These are phyloP conservation scores for Metarhizium humberi DNA, from an alignment of 2,329 filamentous ascomycete genomes.

Conservation along the genomic window DNA sequence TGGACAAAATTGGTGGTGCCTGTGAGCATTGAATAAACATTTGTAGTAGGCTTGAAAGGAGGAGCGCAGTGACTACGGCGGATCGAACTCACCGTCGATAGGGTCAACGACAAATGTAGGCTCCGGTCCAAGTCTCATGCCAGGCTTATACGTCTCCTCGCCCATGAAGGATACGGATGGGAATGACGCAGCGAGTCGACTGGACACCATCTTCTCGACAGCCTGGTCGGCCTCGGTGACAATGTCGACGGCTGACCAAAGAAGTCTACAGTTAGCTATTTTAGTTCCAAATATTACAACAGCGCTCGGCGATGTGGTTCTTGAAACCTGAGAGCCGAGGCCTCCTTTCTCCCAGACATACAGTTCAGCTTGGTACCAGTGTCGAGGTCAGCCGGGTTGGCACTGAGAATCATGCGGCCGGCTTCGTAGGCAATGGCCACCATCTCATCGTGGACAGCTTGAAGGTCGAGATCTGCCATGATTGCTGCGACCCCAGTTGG, in stretches of 20 bases:
- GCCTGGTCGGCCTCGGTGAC: constrained; percentile 60
- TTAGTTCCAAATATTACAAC: neutral
- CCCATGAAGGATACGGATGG: constrained; percentile 58
- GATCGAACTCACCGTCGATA: constrained; percentile 51
- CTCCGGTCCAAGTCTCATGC: constrained; percentile 48
- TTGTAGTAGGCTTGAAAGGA: neutral
- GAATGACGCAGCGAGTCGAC: constrained; percentile 40
- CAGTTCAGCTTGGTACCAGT: constrained; percentile 58
- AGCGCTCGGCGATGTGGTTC: neutral
- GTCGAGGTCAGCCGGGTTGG: constrained; percentile 48
- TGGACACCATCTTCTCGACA: constrained; percentile 53
- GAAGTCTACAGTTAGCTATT: neutral
- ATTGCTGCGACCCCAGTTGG: constrained; percentile 1
- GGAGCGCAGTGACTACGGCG: neutral
- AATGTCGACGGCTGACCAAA: constrained; percentile 49
- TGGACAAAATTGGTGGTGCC: constrained; percentile 72
- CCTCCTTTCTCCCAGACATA: constrained; percentile 19
- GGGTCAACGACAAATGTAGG: constrained; percentile 78
- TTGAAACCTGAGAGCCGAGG: too few species aligned
- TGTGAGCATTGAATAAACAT: neutral
- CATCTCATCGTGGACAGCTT: constrained; percentile 53
- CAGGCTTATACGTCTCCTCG: constrained; percentile 67
- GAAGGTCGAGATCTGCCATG: constrained; percentile 48
- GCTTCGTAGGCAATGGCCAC: constrained; percentile 52
- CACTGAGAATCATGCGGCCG: constrained; percentile 53